Base-by-base conservation (phyloP, 371 early-diverging fungal species). In the Rhizopus microsporus region DNA sequence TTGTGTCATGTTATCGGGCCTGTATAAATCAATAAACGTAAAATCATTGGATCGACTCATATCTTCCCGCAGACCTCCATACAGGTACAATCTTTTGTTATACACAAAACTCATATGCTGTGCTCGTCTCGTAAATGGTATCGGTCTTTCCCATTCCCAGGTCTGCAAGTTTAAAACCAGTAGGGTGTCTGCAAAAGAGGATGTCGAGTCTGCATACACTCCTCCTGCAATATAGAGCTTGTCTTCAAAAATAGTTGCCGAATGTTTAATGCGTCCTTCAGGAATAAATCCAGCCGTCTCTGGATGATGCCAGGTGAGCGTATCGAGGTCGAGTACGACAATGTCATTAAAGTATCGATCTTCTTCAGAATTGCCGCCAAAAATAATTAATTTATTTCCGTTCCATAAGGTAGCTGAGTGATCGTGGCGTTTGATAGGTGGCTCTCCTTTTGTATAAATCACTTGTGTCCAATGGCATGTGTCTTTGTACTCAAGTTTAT, bases 151-250 rank as follows among this genome's bases (percentile, higher is more conserved):
- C 89, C 91, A 90, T 33, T 78, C 80, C 81, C 84, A 84, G 0
- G 79, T 85, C 39, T 64, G 50, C 6, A 90, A 63, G 52, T 90
- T 83, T 23, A 90, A 69, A 13, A 82, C 72, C 9, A 84, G 63
- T 32, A 90, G 57, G 15, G 83, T 78, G 37, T 80, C 78, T 8
- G 77, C 69, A 46, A 85, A 79, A 12, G 42, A 10, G 4, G 32
- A 30, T 3, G 43, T 44, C 1, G 49, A 3, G 2, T 40, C 16
- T 1, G 35, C 45, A 39, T 43, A 44, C 9, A 75, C 66, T 4
- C 88, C 88, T 15, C 91, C 89, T 52, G 82, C 66, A 34, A 89
- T 72, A 57, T 87, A 89, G 5, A 90, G 77, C 56, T 77, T 85
- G 61, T 86, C 71, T 42, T 85, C 56, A 59, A 81, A 68, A 46